Evolutionary conservation across 1,139 yeast species (phyloP).

Genomic region (Blastobotrys arbuscula): DNA sequence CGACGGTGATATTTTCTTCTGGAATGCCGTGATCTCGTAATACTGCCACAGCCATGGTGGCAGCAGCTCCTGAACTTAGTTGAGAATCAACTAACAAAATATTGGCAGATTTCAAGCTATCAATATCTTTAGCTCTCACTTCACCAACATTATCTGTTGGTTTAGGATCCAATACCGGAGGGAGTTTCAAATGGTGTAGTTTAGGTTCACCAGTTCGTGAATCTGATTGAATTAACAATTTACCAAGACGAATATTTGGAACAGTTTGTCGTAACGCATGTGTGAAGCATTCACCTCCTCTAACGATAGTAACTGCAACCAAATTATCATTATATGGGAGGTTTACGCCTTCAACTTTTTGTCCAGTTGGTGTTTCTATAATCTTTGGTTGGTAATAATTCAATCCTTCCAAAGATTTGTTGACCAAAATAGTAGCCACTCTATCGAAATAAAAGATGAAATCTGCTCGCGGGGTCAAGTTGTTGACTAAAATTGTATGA

Average conservation of each 20-base stretch:
- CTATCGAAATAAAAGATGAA: constrained; percentile 84
- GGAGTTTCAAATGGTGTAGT: constrained; percentile 67
- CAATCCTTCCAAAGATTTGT: constrained; percentile 54
- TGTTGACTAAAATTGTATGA: constrained; percentile 60
- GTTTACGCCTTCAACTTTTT: constrained; percentile 39
- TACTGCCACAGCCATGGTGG: constrained; percentile 90
- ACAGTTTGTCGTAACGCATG: constrained; percentile 66
- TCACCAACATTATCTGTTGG: constrained; percentile 15
- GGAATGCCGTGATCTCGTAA: constrained; percentile 74
- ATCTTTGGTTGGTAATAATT: constrained; percentile 28
- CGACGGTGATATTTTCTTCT: constrained; percentile 57
- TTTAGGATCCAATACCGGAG: constrained; percentile 32
- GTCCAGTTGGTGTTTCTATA: constrained; percentile 45
- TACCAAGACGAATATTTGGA: constrained; percentile 76
- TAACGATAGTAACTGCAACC: constrained; percentile 69
- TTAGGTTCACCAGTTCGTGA: constrained; percentile 90
- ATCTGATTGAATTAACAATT: constrained; percentile 81
- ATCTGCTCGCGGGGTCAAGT: constrained; percentile 56
- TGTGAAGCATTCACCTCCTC: constrained; percentile 93
- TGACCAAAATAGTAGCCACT: constrained; percentile 62
- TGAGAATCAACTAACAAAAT: constrained; percentile 81
- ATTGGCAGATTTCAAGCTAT: constrained; percentile 33
- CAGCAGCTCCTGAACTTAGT: constrained; percentile 86
- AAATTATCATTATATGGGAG: constrained; percentile 40
- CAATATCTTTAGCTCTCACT: constrained; percentile 17